Evolutionary conservation across 805 yeast species (phyloP), one percentile per base, ranked within the genome.

Genomic region (Ogataea wickerhamii): DNA sequence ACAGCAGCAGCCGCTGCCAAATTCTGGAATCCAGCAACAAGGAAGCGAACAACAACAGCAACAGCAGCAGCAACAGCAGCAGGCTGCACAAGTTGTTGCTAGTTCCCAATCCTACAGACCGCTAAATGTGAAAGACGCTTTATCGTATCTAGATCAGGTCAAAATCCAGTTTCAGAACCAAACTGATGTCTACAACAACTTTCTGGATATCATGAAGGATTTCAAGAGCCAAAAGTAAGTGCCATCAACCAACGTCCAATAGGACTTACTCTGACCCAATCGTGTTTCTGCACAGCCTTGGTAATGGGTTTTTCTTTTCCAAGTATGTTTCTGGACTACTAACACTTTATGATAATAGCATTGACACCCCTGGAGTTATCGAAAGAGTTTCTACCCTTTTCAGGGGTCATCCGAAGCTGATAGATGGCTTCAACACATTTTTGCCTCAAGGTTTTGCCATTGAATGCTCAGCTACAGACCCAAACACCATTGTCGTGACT

Each of bases 311-410:
- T 14, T 26, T 26, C n/a, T 26, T 10, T 26, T 10, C 11, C 7
- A 14, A 8, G 11, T 22, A 8, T 22, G 29, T 34, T 28, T 24
- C 26, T 18, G 11, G 29, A 30, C 29, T 44, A 53, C 53, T 53
- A 55, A 57, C 60, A 35, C 20, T 14, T 27, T 33, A 16, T 13
- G 22, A 14, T 20, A 32, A 18, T 34, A 67, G 80, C 44, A 89
- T 93, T 53, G 98, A 93, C 61, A 93, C 99, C 0, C 98, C 98
- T 0, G 99, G 98, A 24, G 99, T 93, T 20, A 93, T 93, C 58
- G 96, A 91, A 60, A 73, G 98, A 41, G 98, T 93, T 1, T 87
- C 96, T 0, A 75, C 84, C 2, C 67, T 93, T 39, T 93, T 93
- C 61, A 77, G 89, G 46, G 98, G 97, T 11, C 96, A 88, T 61